Base-by-base conservation (phyloP, 805 yeast species). In the Hanseniaspora jakobsenii region DNA sequence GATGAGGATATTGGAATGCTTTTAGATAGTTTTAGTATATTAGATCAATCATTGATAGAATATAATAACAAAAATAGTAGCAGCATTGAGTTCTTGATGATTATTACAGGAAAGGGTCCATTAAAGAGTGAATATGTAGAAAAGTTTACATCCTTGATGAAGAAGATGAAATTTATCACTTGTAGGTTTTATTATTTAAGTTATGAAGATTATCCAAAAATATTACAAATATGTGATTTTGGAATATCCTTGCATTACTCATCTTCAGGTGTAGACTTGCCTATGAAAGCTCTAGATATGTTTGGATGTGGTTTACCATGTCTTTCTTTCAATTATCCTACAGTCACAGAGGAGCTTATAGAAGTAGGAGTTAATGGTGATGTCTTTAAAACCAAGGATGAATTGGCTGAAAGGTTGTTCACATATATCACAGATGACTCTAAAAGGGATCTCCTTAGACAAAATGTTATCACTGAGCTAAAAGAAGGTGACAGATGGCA, bases 61-160 rank as follows among this genome's bases (percentile, higher is more conserved):
- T 8, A 13, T 3, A 12, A 32, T 12, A 27, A 37, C 16, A 70
- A n/a, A n/a, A n/a, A n/a, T n/a, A n/a, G n/a, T n/a, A n/a, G n/a
- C n/a, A n/a, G n/a, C n/a, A n/a, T n/a, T n/a, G n/a, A 68, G 3
- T 55, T 87, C 1, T 59, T 76, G 30, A 72, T 85, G 43, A 62
- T 91, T n/a, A 79, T 91, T n/a, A 91, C 99, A 0, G 99, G 99
- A 0, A 89, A 87, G 58, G 99, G 99, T 0, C 97, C 97, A 0
- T 58, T 81, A 61, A 75, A 75, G 51, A 59, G 62, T 2, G 63
- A 71, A 17, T 81, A 78, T 52, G 56, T 72, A 23, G 48, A 55
- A 2, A 58, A 65, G 19, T 80, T n/a, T n/a, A n/a, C n/a, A n/a
- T n/a, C n/a, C n/a, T 81, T 2, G 53, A 63, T n/a, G 53, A 57